Base-by-base conservation (phyloP, 2,329 filamentous ascomycete genomes). In the Fusarium euwallaceae region DNA sequence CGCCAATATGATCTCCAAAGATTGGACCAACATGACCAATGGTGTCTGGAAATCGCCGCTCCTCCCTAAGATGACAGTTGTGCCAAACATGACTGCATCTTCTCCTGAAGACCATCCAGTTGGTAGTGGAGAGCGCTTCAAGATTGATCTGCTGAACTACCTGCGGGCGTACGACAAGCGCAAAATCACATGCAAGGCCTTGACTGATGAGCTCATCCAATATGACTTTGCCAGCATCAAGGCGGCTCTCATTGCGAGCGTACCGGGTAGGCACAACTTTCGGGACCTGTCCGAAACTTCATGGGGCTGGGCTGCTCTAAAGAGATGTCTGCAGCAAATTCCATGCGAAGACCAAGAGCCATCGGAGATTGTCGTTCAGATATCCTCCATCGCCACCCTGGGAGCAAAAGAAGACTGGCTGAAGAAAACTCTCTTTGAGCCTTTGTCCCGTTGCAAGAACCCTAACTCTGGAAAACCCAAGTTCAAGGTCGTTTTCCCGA, bases 11-110 rank as follows among this genome's bases (percentile, higher is more conserved):
- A 96, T 97, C n/a, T 80, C 88, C 5, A 91, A 92, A 65, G 95
- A 98, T 81, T 98, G 95, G 95, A 89, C 87, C 2, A 97, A 97
- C 76, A 94, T 97, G 93, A 93, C 92, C 1, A 95, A 98, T 81
- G 94, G 91, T 1, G 89, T 94, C 6, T 98, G 95, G 95, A 87
- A 85, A 60, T 96, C 94, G 0, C 94, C 94, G 1, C 80, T 89
- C 2, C 88, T 97, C 1, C 91, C 93, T 1, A 82, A 89, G 29
- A 56, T 41, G 6, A 12, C 72, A 9, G 27, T 51, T 2, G 59
- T 84, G 9, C 10, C 58, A 7, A 59, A 27, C 5, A 9, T 11
- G n/a, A 10, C 8, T 10, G 24, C 62, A 4, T 43, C 55, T 27
- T 66, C 29, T 16, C 60, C 58, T 4, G 55, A 61, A 16, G 65